phyloP scores from a whole-genome alignment of 139 green algal genomes.

The Chara braunii region DNA sequence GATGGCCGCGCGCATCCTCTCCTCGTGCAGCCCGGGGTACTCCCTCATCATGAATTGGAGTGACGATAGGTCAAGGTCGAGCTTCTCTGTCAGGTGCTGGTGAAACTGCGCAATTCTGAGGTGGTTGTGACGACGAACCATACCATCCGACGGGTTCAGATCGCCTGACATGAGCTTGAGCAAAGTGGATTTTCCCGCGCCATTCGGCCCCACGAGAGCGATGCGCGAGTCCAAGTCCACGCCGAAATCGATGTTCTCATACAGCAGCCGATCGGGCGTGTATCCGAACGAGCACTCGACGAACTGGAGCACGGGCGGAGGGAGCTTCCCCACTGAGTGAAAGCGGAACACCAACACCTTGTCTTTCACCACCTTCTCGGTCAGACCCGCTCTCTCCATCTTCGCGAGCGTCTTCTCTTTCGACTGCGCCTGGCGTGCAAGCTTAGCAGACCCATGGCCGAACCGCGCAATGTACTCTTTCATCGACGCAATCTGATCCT shows the following conservation, averaged over 20 bases:
- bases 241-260: conserved; percentile 81
- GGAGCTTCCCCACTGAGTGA: conserved; percentile 80
- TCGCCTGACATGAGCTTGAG: conserved; percentile 95
- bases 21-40: conserved; percentile 19
- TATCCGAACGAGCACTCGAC: conserved; percentile 44
- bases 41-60: conserved; percentile 64
- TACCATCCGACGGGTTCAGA: conserved; percentile 76
- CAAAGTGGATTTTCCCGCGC: conserved; percentile 87
- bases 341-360: conserved; percentile 74
- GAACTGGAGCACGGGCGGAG: conserved; percentile 77
- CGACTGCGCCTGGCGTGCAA: conserved; percentile 75
- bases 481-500: conserved; percentile 67
- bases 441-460: conserved; percentile 80
- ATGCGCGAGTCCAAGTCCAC: conserved; percentile 90
- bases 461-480: conserved; percentile 64
- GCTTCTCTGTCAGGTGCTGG: conserved; percentile 75
- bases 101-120: conserved; percentile 83
- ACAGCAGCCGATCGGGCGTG: conserved; percentile 48
- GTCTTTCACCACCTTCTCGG: conserved; percentile 51
- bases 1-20: conserved; percentile 47
- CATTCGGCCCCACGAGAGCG: conserved; percentile 87
- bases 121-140: conserved; percentile 89
- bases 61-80: conserved; percentile 60
- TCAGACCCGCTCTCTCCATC: conserved; percentile 81
- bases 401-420: conserved; percentile 96